These are phyloP conservation scores for Perilla frutescens DNA, from an alignment of 257 asterid genomes.

Conservation along the genomic window DNA sequence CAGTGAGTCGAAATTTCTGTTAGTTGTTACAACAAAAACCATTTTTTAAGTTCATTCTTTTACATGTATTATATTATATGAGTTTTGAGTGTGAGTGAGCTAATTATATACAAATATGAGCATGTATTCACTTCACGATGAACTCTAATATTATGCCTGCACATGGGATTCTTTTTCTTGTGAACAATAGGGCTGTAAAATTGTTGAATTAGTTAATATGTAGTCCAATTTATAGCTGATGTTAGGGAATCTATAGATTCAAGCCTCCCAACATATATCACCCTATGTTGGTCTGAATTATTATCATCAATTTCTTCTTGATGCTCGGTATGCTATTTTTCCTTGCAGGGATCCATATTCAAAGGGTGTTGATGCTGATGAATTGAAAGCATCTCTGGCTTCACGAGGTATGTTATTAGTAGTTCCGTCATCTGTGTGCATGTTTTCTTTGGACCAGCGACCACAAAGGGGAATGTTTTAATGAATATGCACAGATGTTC, in stretches of 20 bases:
- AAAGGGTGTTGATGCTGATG: slow-evolving; percentile 60
- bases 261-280: neutral
- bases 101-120: neutral
- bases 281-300: neutral
- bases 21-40: neutral
- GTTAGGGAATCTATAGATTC: neutral
- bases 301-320: slow-evolving; percentile 11
- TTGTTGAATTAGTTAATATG: neutral
- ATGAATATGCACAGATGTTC: neutral
- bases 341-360: slow-evolving; percentile 79
- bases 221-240: slow-evolving; percentile 13
- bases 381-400: slow-evolving; percentile 77
- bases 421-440: slow-evolving; percentile 23
- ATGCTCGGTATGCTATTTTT: slow-evolving; percentile 23
- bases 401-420: slow-evolving; percentile 58
- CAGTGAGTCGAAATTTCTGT: neutral
- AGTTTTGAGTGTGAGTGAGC: neutral
- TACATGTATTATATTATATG: neutral
- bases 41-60: neutral
- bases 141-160: neutral
- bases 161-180: neutral
- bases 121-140: slow-evolving; percentile 9
- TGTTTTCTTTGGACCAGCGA: slow-evolving; percentile 7
- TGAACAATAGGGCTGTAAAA: neutral
- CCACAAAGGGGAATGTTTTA: no score